These are phyloP conservation scores for Medicago lupulina DNA, from an alignment of 306 rosid species.

Conservation along the genomic window DNA sequence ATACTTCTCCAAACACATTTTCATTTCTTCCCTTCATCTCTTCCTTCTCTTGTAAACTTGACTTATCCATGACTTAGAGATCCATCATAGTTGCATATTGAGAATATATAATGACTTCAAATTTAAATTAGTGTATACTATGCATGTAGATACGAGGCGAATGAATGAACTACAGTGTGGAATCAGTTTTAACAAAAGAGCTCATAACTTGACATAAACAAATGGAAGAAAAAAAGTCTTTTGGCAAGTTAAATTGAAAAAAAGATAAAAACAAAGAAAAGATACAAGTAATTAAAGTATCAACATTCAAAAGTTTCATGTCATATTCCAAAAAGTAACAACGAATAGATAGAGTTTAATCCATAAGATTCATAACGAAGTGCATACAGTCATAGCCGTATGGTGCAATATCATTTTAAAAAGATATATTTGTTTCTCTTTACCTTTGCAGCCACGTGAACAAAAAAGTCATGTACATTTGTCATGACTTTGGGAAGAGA, in stretches of 20 bases:
- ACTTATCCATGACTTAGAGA: slow-evolving; percentile 5
- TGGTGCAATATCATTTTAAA: slow-evolving; percentile 9
- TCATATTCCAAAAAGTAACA: slow-evolving; percentile 4
- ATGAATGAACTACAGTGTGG: background rate
- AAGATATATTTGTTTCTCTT: slow-evolving; percentile 28
- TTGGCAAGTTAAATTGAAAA: slow-evolving; percentile 10
- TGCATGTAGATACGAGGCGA: background rate
- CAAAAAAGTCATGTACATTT: slow-evolving; percentile 93
- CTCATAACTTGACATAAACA: slow-evolving; percentile 21
- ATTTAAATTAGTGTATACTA: background rate
- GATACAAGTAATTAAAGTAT: slow-evolving; percentile 17
- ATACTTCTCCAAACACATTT: background rate
- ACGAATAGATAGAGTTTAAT: slow-evolving; percentile 16
- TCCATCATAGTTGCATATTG: background rate
- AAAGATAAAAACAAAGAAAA: slow-evolving; percentile 17
- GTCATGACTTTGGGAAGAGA: slow-evolving; percentile 97
- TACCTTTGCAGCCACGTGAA: slow-evolving; percentile 98
- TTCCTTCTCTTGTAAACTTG: slow-evolving; percentile 8
- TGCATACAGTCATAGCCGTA: slow-evolving; percentile 29
- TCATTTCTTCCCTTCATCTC: background rate
- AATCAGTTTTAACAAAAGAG: background rate
- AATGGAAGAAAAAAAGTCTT: background rate
- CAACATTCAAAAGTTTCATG: slow-evolving; percentile 19
- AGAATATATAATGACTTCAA: slow-evolving; percentile 9
- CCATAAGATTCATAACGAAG: slow-evolving; percentile 2